Conservation (phyloP, 169 alveolate genomes). For the Plasmodium vivax region DNA sequence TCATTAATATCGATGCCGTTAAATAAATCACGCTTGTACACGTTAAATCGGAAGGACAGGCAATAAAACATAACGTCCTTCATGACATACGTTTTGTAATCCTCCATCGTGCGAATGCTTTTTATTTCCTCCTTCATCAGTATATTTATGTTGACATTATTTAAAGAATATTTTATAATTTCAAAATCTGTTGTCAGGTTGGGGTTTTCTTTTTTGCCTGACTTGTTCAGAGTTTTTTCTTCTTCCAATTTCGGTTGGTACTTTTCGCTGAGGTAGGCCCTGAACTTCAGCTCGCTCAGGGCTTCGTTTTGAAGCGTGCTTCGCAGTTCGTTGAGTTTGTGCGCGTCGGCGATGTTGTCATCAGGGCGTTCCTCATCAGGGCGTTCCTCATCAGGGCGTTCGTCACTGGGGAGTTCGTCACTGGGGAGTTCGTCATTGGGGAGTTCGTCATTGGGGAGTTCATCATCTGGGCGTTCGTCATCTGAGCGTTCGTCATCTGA, state of each 20-base stretch:
- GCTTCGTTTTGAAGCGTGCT: conserved; percentile 18
- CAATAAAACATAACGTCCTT: conserved; percentile 80
- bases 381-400: no score
- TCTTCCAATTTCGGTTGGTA: conserved; percentile 45
- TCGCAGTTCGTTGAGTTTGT: conserved; percentile 34
- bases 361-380: neutral
- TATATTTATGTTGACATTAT: conserved; percentile 73
- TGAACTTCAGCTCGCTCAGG: conserved; percentile 32
- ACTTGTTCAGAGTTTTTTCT: conserved; percentile 51
- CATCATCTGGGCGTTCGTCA: no score
- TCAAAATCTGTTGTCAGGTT: conserved; percentile 43
- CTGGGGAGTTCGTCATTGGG: no score
- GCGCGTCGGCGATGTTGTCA: conserved; percentile 42
- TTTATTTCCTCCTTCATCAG: conserved; percentile 71
- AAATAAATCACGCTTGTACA: conserved; percentile 70
- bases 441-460: no score
- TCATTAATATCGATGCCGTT: conserved; percentile 76
- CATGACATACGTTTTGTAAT: conserved; percentile 75
- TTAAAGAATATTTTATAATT: conserved; percentile 51
- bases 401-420: no score
- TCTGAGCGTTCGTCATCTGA: conserved; percentile 23
- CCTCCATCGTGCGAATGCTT: conserved; percentile 56
- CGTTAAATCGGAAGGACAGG: conserved; percentile 74
- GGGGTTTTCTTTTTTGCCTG: conserved; percentile 27
- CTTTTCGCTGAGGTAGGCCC: conserved; percentile 29